A percentile compares a stretch with the other conserved stretches of the same genome.
Evolutionary conservation across 352 stramenopile genomes (phyloP).

Genomic region (Thalassiosira pacifica): DNA sequence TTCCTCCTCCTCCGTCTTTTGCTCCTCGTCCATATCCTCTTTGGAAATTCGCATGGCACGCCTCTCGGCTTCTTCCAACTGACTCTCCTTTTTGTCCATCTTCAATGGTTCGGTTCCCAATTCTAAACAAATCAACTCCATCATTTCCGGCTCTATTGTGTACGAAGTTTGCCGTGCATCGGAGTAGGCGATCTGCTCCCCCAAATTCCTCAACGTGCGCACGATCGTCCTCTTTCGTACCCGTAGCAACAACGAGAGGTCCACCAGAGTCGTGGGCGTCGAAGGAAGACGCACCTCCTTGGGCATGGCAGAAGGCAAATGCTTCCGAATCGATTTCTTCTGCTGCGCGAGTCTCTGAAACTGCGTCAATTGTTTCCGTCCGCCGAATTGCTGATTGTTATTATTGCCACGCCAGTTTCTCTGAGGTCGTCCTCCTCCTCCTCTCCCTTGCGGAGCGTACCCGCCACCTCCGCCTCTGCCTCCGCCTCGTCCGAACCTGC

Average conservation of each 20-base stretch:
- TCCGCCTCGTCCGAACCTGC: not conserved
- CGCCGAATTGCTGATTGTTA: not conserved
- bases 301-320: slow-evolving; percentile 35
- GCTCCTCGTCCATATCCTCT: slow-evolving; percentile 36
- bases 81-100: slow-evolving; percentile 42
- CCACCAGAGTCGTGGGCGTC: slow-evolving; percentile 34
- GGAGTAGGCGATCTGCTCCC: slow-evolving; percentile 45
- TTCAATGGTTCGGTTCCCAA: slow-evolving; percentile 71
- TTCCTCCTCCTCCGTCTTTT: slow-evolving; percentile 54
- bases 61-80: slow-evolving; percentile 57
- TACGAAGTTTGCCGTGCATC: slow-evolving; percentile 50
- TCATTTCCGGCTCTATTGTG: slow-evolving; percentile 69
- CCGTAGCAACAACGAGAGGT: slow-evolving; percentile 56
- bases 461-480: not conserved
- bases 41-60: slow-evolving; percentile 40
- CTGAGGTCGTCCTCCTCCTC: not conserved
- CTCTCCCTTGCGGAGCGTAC: not conserved
- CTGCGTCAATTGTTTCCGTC: not conserved
- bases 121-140: slow-evolving; percentile 77
- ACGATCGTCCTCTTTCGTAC: slow-evolving; percentile 59
- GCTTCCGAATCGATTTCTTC: slow-evolving; percentile 17
- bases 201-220: slow-evolving; percentile 39
- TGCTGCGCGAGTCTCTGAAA: slow-evolving; percentile 1
- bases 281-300: slow-evolving; percentile 47
- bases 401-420: not conserved